Evolutionary conservation across 495 filamentous ascomycete genomes (phyloP).

Genomic region (Hypoxylon fuscum): DNA sequence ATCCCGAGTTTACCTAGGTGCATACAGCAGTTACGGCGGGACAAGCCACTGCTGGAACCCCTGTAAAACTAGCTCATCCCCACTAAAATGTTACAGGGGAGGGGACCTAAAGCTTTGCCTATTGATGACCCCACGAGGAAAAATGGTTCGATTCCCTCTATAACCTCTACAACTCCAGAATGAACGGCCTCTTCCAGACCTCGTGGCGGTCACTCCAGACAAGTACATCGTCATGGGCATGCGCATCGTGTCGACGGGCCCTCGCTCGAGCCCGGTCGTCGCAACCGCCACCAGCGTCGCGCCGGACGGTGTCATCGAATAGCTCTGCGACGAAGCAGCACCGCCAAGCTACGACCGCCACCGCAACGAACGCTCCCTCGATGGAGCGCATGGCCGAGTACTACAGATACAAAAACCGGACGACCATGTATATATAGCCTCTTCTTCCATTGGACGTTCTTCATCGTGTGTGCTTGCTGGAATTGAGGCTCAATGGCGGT

Average conservation of each 20-base stretch:
- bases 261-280: slow-evolving; percentile 19
- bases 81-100: slow-evolving; percentile 25
- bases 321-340: slow-evolving; percentile 33
- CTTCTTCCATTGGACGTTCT: not conserved
- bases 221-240: slow-evolving; percentile 41
- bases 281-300: slow-evolving; percentile 17
- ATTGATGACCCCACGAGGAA: slow-evolving; percentile 21
- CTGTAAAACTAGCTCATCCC: slow-evolving; percentile 9
- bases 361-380: slow-evolving; percentile 44
- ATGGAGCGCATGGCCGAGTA: slow-evolving; percentile 65
- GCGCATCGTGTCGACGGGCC: slow-evolving; percentile 40
- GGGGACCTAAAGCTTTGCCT: slow-evolving; percentile 13
- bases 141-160: slow-evolving; percentile 9
- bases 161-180: slow-evolving; percentile 25
- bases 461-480: not conserved
- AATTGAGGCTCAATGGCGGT: slow-evolving; percentile 24
- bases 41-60: slow-evolving; percentile 14
- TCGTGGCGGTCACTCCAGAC: slow-evolving; percentile 35
- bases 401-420: slow-evolving; percentile 66
- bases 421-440: slow-evolving; percentile 58
- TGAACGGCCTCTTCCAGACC: slow-evolving; percentile 41
- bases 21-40: no score
- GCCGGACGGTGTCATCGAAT: slow-evolving; percentile 35
- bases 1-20: no score
- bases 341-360: no score